These are phyloP conservation scores for Coemansia guatemalensis DNA, from an alignment of 192 early-diverging fungal genomes.

Conservation along the genomic window DNA sequence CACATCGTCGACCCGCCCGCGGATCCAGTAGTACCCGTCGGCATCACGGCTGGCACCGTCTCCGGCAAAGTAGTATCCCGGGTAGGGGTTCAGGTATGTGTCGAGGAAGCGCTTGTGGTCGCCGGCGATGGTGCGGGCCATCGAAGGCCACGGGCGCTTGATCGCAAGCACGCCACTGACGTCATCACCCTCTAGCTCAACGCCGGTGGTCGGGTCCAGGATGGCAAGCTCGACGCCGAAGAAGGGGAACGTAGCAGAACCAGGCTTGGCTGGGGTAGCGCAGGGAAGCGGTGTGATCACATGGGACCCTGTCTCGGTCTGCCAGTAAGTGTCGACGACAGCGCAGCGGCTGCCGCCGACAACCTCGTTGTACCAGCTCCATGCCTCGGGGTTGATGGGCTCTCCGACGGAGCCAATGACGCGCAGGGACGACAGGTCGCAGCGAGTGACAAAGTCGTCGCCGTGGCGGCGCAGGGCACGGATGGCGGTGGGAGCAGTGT, in stretches of 20 bases:
- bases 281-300: conserved; percentile 92
- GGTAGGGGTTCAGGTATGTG: conserved; percentile 90
- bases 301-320: conserved; percentile 92
- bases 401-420: conserved; percentile 95
- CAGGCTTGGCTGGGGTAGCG: conserved; percentile 85
- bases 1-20: conserved; percentile 89
- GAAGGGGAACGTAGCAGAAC: conserved; percentile 94
- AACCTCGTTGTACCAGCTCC: conserved; percentile 94
- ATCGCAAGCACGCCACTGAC: conserved; percentile 92
- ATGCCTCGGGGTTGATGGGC: conserved; percentile 97
- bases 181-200: conserved; percentile 79
- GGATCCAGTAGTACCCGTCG: conserved; percentile 96
- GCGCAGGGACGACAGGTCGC: conserved; percentile 81
- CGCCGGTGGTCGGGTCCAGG: conserved; percentile 81
- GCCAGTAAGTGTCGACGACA: conserved; percentile 98
- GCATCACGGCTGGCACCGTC: conserved; percentile 89
- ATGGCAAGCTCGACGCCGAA: conserved; percentile 91
- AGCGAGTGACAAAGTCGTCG: conserved; percentile 70
- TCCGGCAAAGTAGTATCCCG: conserved; percentile 93
- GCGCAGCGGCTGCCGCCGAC: conserved; percentile 84
- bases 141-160: conserved; percentile 84
- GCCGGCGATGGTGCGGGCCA: conserved; percentile 88
- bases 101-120: conserved; percentile 91
- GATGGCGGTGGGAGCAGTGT: conserved; percentile 98
- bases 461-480: conserved; percentile 90